Evolutionary conservation across 306 rosid genomes (phyloP).

Genomic region (Hylodesmum podocarpum): DNA sequence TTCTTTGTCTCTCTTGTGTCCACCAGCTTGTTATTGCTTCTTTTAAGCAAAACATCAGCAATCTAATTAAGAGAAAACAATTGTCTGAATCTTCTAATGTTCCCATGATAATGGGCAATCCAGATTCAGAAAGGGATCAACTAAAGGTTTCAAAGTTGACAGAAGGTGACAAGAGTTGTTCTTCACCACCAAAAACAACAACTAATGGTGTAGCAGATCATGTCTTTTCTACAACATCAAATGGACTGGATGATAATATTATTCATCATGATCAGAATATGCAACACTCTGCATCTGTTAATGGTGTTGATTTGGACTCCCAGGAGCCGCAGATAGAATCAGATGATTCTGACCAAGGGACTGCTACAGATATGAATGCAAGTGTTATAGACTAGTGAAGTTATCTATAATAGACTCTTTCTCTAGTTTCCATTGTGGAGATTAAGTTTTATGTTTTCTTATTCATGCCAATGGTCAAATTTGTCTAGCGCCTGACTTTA

Average conservation of each 20-base stretch:
- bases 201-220: background rate
- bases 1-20: background rate
- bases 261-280: background rate
- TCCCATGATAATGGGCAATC: background rate
- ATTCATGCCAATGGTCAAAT: background rate
- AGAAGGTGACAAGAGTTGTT: constrained; percentile 12
- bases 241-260: background rate
- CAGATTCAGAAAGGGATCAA: constrained; percentile 5
- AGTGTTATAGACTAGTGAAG: background rate
- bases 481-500: background rate
- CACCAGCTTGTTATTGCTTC: constrained; percentile 46
- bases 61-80: constrained; percentile 21
- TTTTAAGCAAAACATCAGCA: constrained; percentile 42
- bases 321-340: background rate
- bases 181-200: constrained; percentile 27
- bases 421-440: background rate
- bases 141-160: constrained; percentile 10
- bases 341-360: background rate
- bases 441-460: background rate
- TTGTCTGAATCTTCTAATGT: background rate
- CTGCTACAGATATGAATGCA: constrained; percentile 4
- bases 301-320: background rate
- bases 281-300: background rate
- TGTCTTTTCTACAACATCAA: background rate
- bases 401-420: background rate